Conservation (phyloP, 164 flowering plant species). For the Piper longum region DNA sequence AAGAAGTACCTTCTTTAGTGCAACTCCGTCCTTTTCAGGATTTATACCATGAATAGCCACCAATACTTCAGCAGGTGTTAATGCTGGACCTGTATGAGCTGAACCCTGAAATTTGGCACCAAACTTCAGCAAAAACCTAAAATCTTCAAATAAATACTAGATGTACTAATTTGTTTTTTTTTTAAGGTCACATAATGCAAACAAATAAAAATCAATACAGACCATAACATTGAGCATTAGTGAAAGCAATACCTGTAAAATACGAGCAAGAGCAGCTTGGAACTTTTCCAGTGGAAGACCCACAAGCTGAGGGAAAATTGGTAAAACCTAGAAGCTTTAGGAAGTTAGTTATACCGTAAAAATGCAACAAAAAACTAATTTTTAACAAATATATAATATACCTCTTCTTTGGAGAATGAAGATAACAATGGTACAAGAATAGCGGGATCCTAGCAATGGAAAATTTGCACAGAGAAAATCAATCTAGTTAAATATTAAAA, state of each 20-base stretch:
- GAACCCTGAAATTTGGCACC: slow-evolving; percentile 60
- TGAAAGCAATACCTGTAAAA: slow-evolving; percentile 53
- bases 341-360: not conserved
- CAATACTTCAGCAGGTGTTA: slow-evolving; percentile 93
- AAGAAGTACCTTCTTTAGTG: slow-evolving; percentile 68
- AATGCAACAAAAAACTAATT: too few relatives aligned
- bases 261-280: slow-evolving; percentile 80
- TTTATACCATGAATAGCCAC: slow-evolving; percentile 81
- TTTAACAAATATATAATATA: slow-evolving; percentile 7
- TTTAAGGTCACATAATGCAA: too few relatives aligned
- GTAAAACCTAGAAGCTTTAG: slow-evolving; percentile 55
- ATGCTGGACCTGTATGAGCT: slow-evolving; percentile 96
- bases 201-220: too few relatives aligned
- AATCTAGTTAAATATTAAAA: too few relatives aligned
- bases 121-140: not conserved
- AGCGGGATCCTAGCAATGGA: slow-evolving; percentile 60
- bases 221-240: not conserved
- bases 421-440: slow-evolving; percentile 88
- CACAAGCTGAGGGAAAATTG: slow-evolving; percentile 90
- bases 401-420: slow-evolving; percentile 85
- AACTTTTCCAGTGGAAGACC: slow-evolving; percentile 85
- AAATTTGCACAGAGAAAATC: not conserved
- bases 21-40: slow-evolving; percentile 79
- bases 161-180: too few relatives aligned
- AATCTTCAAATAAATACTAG: too few relatives aligned